Conservation (phyloP, 768 basidiomycete species). For the Pulveroboletus ravenelii region DNA sequence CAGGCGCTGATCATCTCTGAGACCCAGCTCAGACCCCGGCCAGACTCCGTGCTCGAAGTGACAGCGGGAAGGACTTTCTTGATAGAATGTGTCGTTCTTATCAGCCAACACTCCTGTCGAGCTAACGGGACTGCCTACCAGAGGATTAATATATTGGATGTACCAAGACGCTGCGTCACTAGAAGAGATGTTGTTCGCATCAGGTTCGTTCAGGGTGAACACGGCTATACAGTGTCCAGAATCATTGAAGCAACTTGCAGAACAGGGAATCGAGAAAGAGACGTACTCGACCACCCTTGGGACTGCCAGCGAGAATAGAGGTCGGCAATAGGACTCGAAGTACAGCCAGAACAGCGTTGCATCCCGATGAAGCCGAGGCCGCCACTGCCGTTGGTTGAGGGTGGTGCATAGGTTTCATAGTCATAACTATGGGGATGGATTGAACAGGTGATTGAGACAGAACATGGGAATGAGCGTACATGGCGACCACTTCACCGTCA, state of each 20-base stretch:
- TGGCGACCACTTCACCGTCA: conserved; percentile 30
- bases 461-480: conserved; percentile 16
- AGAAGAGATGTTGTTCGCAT: conserved; percentile 27
- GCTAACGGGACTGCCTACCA: conserved; percentile 21
- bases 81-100: conserved; percentile 19
- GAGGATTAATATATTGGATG: conserved; percentile 31
- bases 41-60: conserved; percentile 27
- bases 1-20: conserved; percentile 33
- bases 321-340: conserved; percentile 31
- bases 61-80: conserved; percentile 37
- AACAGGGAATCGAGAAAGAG: background rate
- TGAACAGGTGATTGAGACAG: background rate
- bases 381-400: conserved; percentile 31
- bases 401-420: conserved; percentile 33
- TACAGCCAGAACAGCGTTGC: conserved; percentile 36
- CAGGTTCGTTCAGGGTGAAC: conserved; percentile 36
- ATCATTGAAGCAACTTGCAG: background rate
- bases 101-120: background rate
- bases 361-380: conserved; percentile 36
- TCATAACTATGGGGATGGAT: conserved; percentile 28
- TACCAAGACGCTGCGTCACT: conserved; percentile 36
- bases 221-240: conserved; percentile 19
- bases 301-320: conserved; percentile 29
- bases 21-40: conserved; percentile 34
- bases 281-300: conserved; percentile 30